These are phyloP conservation scores for Carex sylvatica DNA, from an alignment of 202 grass and related monocot genomes.

Conservation along the genomic window DNA sequence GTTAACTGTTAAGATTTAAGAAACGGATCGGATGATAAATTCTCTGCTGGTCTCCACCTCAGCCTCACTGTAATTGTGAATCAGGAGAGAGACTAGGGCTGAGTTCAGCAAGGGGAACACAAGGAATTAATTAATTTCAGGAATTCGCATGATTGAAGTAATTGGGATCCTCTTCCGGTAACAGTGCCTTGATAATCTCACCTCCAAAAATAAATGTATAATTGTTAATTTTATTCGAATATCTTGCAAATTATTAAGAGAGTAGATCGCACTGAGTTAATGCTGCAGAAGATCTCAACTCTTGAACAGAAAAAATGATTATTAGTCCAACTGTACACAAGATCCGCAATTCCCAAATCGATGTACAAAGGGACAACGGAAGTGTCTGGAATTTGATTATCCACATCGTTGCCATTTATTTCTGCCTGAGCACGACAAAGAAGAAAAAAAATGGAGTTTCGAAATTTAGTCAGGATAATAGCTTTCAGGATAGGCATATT, in stretches of 20 bases:
- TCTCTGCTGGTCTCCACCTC: not conserved
- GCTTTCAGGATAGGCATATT: too few relatives aligned
- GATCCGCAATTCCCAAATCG: not conserved
- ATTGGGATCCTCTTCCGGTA: not conserved
- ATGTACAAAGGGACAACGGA: not conserved
- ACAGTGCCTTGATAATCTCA: too few relatives aligned
- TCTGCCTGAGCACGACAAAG: too few relatives aligned
- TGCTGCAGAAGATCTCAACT: not conserved
- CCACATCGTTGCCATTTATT: too few relatives aligned
- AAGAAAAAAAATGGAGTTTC: too few relatives aligned
- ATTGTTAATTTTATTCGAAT: too few relatives aligned
- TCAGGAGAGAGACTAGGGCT: not conserved
- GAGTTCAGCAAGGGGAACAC: not conserved
- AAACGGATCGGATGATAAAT: not conserved
- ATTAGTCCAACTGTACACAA: not conserved
- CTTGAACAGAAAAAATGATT: not conserved
- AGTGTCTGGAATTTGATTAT: not conserved
- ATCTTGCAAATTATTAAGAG: too few relatives aligned
- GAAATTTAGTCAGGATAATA: too few relatives aligned
- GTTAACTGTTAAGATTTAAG: not conserved
- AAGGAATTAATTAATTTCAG: not conserved
- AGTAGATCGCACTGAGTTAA: too few relatives aligned
- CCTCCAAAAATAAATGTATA: too few relatives aligned
- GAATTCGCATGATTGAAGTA: not conserved
- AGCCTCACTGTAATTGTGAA: not conserved